phyloP scores from a whole-genome alignment of 169 alveolate species.

The Prorocentrum cordatum region DNA sequence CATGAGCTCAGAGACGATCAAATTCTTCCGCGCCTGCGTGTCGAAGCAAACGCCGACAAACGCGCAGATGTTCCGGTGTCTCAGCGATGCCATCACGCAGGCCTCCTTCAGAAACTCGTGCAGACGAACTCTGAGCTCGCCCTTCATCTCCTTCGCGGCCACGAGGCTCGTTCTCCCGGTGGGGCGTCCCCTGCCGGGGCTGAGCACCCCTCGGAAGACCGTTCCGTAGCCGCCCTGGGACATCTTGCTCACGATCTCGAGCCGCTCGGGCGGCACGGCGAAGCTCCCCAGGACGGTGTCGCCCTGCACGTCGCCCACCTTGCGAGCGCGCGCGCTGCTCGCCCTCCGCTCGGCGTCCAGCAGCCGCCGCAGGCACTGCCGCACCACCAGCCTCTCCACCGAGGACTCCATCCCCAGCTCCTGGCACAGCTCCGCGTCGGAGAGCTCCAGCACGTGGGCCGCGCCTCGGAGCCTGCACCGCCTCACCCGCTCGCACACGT shows the following conservation, averaged over 20 bases:
- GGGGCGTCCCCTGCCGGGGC: too few relatives aligned
- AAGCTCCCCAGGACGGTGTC: too few relatives aligned
- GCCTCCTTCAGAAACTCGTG: slow-evolving; percentile 60
- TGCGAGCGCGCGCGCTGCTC: too few relatives aligned
- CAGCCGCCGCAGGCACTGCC: slow-evolving; percentile 36
- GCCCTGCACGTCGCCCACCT: too few relatives aligned
- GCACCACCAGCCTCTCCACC: slow-evolving; percentile 39
- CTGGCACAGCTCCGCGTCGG: slow-evolving; percentile 24
- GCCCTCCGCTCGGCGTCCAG: too few relatives aligned
- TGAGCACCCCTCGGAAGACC: slow-evolving; percentile 34
- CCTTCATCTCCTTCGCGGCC: slow-evolving; percentile 68
- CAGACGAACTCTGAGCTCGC: slow-evolving; percentile 46
- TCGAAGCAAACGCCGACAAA: slow-evolving; percentile 47
- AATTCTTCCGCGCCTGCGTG: slow-evolving; percentile 8
- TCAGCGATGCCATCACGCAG: slow-evolving; percentile 51
- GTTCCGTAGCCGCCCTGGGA: slow-evolving; percentile 65
- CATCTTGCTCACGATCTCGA: slow-evolving; percentile 14
- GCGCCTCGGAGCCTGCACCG: slow-evolving; percentile 33
- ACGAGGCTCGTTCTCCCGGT: too few relatives aligned
- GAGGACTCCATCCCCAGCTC: slow-evolving; percentile 41
- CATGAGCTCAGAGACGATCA: slow-evolving; percentile 46
- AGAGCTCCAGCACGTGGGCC: slow-evolving; percentile 24
- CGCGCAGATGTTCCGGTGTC: slow-evolving; percentile 54
- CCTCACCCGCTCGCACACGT: slow-evolving; percentile 37
- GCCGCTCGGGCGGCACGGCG: too few relatives aligned